phyloP scores from a whole-genome alignment of 106 monocot genomes.

The Vanilla planifolia region DNA sequence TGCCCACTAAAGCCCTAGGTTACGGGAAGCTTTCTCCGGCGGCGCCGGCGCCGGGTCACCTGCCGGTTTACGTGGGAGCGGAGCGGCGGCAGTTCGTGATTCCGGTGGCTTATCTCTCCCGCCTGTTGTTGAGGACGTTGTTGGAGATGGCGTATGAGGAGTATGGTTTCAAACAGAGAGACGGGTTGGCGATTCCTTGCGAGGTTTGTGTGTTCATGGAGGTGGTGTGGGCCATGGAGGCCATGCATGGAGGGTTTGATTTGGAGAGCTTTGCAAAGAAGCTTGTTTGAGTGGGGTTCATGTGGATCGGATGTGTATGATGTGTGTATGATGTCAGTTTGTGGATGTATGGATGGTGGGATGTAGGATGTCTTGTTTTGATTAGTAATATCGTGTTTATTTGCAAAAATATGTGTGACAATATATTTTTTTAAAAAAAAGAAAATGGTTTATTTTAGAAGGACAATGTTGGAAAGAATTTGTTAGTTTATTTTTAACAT shows the following conservation, averaged over 20 bases:
- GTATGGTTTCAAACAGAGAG: slow-evolving; percentile 19
- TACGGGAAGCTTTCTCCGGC: too few species aligned
- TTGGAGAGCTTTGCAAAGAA: slow-evolving; percentile 2
- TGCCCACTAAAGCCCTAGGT: too few species aligned
- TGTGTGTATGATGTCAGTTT: too few species aligned
- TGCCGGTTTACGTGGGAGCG: slow-evolving; percentile 31
- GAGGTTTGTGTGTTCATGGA: slow-evolving; percentile 9
- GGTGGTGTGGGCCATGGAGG: slow-evolving; percentile 15
- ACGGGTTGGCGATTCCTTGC: slow-evolving; percentile 21
- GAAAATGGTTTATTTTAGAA: too few species aligned
- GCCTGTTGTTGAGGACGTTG: slow-evolving; percentile 19
- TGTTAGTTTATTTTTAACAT: too few species aligned
- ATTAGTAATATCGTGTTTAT: too few species aligned
- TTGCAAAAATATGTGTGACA: too few species aligned
- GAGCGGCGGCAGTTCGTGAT: slow-evolving; percentile 22
- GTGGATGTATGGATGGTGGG: too few species aligned
- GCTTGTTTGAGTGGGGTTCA: background rate
- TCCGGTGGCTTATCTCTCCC: slow-evolving; percentile 15
- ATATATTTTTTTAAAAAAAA: too few species aligned
- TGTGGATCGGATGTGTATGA: too few species aligned
- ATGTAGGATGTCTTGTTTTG: too few species aligned
- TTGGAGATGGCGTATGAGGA: slow-evolving; percentile 20
- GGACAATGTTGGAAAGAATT: too few species aligned
- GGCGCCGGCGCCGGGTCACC: slow-evolving; percentile 1
- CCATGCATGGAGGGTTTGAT: slow-evolving; percentile 16